Evolutionary conservation across 148 eudicot species (phyloP).

Genomic region (Rheum nobile): DNA sequence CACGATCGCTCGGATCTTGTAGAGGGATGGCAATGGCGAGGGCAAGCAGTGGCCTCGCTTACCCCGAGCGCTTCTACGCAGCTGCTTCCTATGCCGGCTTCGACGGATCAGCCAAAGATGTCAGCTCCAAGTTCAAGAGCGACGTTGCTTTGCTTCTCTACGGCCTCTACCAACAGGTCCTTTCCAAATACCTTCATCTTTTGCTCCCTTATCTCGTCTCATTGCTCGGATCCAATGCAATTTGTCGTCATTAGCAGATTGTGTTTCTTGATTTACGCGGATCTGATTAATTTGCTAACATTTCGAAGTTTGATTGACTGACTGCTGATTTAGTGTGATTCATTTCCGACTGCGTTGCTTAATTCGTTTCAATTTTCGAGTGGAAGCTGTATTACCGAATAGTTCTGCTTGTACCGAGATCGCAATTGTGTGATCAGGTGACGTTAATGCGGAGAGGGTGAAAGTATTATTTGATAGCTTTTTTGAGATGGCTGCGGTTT

Average conservation of each 20-base stretch:
- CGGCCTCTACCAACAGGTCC: slow-evolving; percentile 86
- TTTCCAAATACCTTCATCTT: background rate
- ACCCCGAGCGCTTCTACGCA: slow-evolving; percentile 19
- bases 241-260: background rate
- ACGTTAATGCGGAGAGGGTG: background rate
- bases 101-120: slow-evolving; percentile 55
- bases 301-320: background rate
- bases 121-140: slow-evolving; percentile 63
- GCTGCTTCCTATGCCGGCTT: slow-evolving; percentile 71
- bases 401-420: background rate
- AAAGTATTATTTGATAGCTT: background rate
- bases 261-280: background rate
- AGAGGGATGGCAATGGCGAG: slow-evolving; percentile 55
- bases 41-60: slow-evolving; percentile 24
- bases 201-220: background rate
- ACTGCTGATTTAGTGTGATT: background rate
- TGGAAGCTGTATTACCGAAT: background rate
- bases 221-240: background rate
- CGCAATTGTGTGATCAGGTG: background rate
- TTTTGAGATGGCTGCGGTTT: background rate
- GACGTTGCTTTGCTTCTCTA: slow-evolving; percentile 77
- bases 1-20: slow-evolving; percentile 4
- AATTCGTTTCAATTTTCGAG: background rate
- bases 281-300: background rate
- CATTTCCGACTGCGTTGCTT: background rate